Evolutionary conservation across 2,329 filamentous ascomycete species (phyloP), one percentile per base, ranked within the genome.

Genomic region (Calonectria leucothoes): DNA sequence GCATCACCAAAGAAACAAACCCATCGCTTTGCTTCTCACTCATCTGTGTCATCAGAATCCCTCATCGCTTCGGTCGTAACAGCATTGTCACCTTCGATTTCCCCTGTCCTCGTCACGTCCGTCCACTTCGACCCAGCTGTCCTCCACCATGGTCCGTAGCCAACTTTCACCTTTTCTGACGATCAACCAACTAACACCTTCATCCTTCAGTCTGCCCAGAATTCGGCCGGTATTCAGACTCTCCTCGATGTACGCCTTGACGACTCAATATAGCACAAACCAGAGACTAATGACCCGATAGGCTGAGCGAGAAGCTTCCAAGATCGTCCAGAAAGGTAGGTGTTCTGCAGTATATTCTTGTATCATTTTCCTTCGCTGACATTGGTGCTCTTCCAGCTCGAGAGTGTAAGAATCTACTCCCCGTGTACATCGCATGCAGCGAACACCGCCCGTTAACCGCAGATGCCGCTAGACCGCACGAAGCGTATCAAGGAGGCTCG

Each of bases 281-380:
- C 2, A 31, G 17, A 20, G 45, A 27, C 69, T 74, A 48, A 69
- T 27, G n/a, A 48, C 20, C 42, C 17, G 48, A 8, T 71, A 98
- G 96, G 96, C 97, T 81, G 97, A 99, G 91, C 94, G 95, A 87
- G 96, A 98, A 86, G 97, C 97, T 75, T 96, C 98, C 88, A 98
- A 98, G 91, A 99, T 99, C 85, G 96, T 99, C 72, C 96, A 98
- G 86, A 95, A 97, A 91, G 94, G 96, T 97, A 85, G 74, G 88
- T 84, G 15, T 61, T 45, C 10, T 61, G 15, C 25, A 25, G 61
- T 72, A 71, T 55, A 74, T 64, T 65, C 69, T 73, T 25, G 29
- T 66, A 57, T 64, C 20, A 42, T 70, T 25, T 33, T 77, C 74
- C 5, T 39, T 83, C 85, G 82, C 85, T 80, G 71, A 77, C 63